Conservation (phyloP, 2,329 filamentous ascomycete genomes). For the Orbilia blumenaviensis region DNA sequence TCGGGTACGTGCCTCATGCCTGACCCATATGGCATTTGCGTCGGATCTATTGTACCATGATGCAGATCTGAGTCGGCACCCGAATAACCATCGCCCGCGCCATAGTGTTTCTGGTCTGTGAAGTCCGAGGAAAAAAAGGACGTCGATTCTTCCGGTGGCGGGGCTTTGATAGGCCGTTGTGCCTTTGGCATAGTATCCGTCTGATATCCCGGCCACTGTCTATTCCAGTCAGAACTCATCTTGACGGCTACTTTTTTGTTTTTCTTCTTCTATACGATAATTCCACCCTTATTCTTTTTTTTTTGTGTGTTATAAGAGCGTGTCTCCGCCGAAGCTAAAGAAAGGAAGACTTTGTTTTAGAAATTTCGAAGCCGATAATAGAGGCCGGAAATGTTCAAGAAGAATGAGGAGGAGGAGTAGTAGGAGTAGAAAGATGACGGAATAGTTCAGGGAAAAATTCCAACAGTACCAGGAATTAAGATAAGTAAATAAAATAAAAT, state of each 20-base stretch:
- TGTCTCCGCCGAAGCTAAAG: slow-evolving; percentile 33
- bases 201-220: slow-evolving; percentile 34
- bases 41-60: slow-evolving; percentile 52
- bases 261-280: slow-evolving; percentile 13
- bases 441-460: background rate
- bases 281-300: slow-evolving; percentile 7
- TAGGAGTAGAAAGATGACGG: slow-evolving; percentile 7
- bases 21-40: slow-evolving; percentile 45
- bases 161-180: slow-evolving; percentile 48
- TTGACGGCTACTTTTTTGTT: slow-evolving; percentile 29
- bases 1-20: slow-evolving; percentile 51
- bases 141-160: slow-evolving; percentile 38
- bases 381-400: slow-evolving; percentile 3
- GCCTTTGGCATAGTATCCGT: slow-evolving; percentile 47
- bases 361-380: slow-evolving; percentile 21
- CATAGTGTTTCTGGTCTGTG: slow-evolving; percentile 53
- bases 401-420: no score
- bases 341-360: slow-evolving; percentile 38
- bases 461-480: background rate
- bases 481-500: background rate
- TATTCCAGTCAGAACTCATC: slow-evolving; percentile 53
- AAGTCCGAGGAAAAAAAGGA: slow-evolving; percentile 47
- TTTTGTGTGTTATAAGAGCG: background rate
- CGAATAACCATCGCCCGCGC: slow-evolving; percentile 36
- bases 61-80: slow-evolving; percentile 45